Evolutionary conservation across 495 filamentous ascomycete species (phyloP), one percentile per base, ranked within the genome.

Genomic region (Annulohypoxylon moriforme): DNA sequence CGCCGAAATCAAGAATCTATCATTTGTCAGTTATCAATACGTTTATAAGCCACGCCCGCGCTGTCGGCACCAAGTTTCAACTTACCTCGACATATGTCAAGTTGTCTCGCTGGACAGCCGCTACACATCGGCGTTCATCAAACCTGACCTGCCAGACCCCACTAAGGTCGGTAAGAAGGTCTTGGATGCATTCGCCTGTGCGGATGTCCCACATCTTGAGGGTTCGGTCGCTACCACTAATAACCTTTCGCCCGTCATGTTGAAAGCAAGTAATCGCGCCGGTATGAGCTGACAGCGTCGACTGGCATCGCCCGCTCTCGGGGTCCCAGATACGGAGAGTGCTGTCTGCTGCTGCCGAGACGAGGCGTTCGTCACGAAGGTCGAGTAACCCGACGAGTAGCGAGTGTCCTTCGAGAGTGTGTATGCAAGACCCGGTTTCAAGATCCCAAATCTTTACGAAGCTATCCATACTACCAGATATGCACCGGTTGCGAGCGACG

Each of bases 61-160:
- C 52, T 60, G 14, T 0, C 14, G 11, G 0, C 24, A 42, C 3
- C 14, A 29, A 3, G 11, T 22, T 24, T 29, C 4, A 29, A 80
- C 90, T 85, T 78, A 98, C 96, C 89, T 99, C 96, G 53, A 99
- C 93, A 75, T 97, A 98, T 4, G 96, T 98, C 74, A 97, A 76
- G 69, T 89, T 90, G 59, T 96, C 93, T 46, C 96, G 86, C 83
- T 99, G 96, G 68, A 99, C 96, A 31, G 96, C 96, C 55, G 96
- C 96, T 47, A 99, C 96, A 79, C 96, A 99, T 79, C 94, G 85
- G 66, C 96, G 87, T 77, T 97, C 93, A 78, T 99, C 94, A 80
- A 99, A 99, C 76, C 94, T 94, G 75, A 99, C 96, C 82, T 99
- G 96, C 96, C 96, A 99, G 42, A 99, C 96, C 8, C 94, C 93